Percentiles rank a stretch among this genome's conserved stretches.
Evolutionary conservation across 345 rosid species (phyloP).

Genomic region (Odontarrhena argentea): DNA sequence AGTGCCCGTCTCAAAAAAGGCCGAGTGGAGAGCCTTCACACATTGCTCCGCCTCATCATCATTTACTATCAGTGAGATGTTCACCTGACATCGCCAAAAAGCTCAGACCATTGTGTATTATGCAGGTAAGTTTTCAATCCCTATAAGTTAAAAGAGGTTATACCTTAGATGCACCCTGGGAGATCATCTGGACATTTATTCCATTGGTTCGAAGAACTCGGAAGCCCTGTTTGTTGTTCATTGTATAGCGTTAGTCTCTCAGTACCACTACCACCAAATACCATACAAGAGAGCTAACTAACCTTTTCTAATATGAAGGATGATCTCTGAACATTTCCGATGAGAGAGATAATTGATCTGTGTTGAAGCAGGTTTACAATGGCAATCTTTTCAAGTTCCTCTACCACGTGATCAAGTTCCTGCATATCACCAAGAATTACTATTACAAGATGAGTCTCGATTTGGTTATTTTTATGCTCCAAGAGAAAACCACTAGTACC

Average conservation of each 20-base stretch:
- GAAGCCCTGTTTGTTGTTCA: conserved; percentile 56
- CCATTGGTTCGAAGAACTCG: conserved; percentile 71
- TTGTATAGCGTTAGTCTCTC: not conserved
- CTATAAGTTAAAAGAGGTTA: not conserved
- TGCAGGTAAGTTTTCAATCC: too few relatives aligned
- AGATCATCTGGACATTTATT: conserved; percentile 89
- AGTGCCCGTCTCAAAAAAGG: conserved; percentile 64
- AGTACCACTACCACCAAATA: not conserved
- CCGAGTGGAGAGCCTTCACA: conserved; percentile 73
- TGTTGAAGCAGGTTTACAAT: conserved; percentile 67
- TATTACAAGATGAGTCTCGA: conserved; percentile 2
- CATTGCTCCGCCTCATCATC: conserved; percentile 78
- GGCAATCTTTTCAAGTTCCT: conserved; percentile 89
- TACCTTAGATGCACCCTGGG: conserved; percentile 95
- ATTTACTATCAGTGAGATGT: conserved; percentile 76
- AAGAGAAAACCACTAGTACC: not conserved
- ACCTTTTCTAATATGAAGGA: conserved; percentile 89
- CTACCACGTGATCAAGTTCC: conserved; percentile 86
- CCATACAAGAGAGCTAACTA: conserved; percentile 1
- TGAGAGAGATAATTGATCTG: conserved; percentile 83
- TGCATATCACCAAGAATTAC: conserved; percentile 32
- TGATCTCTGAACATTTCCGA: conserved; percentile 81
- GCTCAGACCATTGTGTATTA: conserved; percentile 1
- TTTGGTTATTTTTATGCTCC: conserved; percentile 49
- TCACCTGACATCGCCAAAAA: conserved; percentile 54